These are phyloP conservation scores for Rhodocollybia butyracea DNA, from an alignment of 768 basidiomycete genomes.

Conservation along the genomic window DNA sequence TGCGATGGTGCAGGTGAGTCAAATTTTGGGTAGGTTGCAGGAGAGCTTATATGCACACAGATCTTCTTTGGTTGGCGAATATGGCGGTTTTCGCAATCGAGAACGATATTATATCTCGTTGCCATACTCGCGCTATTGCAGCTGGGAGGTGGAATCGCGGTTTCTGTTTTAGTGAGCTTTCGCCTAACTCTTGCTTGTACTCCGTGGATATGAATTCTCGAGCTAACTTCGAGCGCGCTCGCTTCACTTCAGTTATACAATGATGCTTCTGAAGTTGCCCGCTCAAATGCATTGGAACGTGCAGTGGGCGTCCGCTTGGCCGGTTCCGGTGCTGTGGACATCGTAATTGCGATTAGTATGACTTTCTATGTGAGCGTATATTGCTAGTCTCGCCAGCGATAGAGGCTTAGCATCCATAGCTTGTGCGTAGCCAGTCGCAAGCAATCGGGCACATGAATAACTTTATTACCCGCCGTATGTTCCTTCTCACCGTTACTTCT, in stretches of 20 bases:
- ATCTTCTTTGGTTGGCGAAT: constrained; percentile 19
- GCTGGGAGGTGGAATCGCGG: constrained; percentile 10
- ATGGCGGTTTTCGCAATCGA: constrained; percentile 11
- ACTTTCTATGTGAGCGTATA: constrained; percentile 11
- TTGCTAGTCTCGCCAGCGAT: neutral
- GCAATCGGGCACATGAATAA: constrained; percentile 3
- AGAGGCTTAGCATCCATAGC: constrained; percentile 1
- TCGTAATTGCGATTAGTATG: constrained; percentile 13
- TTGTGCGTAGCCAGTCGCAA: constrained; percentile 9
- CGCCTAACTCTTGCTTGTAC: neutral
- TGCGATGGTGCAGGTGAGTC: constrained; percentile 15
- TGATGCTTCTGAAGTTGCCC: constrained; percentile 1
- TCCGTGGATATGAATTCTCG: neutral
- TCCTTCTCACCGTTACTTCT: too few species aligned
- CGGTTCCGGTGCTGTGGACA: constrained; percentile 10
- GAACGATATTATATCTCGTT: constrained; percentile 4
- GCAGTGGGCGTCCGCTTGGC: constrained; percentile 13
- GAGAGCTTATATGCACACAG: neutral
- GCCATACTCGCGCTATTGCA: constrained; percentile 13
- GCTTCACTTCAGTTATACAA: constrained; percentile 3
- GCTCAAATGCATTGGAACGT: constrained; percentile 4
- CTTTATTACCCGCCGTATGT: constrained; percentile 12
- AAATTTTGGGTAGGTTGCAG: neutral
- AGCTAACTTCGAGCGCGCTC: neutral
- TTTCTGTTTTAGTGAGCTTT: constrained; percentile 7